phyloP scores from a whole-genome alignment of 2,329 filamentous ascomycete genomes.

The Fusarium sp. region DNA sequence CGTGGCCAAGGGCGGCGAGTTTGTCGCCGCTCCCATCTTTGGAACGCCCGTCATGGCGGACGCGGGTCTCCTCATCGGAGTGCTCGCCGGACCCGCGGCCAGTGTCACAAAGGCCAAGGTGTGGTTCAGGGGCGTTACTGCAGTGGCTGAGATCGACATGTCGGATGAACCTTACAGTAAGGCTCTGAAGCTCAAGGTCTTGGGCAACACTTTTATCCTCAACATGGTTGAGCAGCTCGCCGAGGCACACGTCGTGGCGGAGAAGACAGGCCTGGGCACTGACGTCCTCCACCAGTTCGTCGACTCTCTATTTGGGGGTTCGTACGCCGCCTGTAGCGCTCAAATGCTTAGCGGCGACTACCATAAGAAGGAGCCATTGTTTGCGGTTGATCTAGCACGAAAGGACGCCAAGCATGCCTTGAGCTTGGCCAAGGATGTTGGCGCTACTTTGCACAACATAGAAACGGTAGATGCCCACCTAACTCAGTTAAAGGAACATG shows the following conservation, averaged over 20 bases:
- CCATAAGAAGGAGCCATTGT: constrained; percentile 81
- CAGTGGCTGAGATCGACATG: constrained; percentile 77
- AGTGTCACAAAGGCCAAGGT: constrained; percentile 74
- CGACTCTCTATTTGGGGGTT: constrained; percentile 78
- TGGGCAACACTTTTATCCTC: constrained; percentile 88
- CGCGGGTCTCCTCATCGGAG: constrained; percentile 76
- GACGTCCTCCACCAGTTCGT: constrained; percentile 79
- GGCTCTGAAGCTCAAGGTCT: constrained; percentile 79
- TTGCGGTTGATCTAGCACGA: constrained; percentile 82
- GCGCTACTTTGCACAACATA: constrained; percentile 72
- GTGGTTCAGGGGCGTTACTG: constrained; percentile 79
- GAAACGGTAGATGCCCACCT: constrained; percentile 78
- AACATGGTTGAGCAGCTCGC: constrained; percentile 85
- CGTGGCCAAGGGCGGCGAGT: constrained; percentile 72
- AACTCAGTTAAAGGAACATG: constrained; percentile 74
- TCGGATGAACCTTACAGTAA: constrained; percentile 75
- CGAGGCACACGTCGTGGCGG: constrained; percentile 82
- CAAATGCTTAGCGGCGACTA: constrained; percentile 84
- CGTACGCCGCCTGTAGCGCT: constrained; percentile 79
- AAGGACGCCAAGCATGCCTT: constrained; percentile 86
- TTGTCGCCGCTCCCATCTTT: constrained; percentile 79
- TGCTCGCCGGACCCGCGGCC: constrained; percentile 74
- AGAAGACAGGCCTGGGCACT: constrained; percentile 81
- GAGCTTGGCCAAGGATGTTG: constrained; percentile 71
- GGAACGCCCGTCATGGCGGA: constrained; percentile 79